Base-by-base conservation (phyloP, 176 grass and related monocot genomes). In the Paspalum notatum region DNA sequence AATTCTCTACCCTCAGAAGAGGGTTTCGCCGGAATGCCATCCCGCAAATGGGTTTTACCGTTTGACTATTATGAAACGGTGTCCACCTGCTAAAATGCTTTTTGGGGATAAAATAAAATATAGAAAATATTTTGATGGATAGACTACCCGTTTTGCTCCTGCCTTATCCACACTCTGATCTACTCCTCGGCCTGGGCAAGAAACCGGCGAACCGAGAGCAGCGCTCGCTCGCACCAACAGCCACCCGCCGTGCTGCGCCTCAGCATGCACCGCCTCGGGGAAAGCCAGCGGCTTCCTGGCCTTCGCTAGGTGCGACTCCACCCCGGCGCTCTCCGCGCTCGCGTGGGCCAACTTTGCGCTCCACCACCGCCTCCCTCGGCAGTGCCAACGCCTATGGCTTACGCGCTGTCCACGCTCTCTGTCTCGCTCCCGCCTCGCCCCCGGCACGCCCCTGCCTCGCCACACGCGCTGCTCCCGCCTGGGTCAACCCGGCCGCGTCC, bases 231-330 rank as follows among this genome's bases (percentile, higher is more conserved):
- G n/a, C n/a, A n/a, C n/a, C n/a, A n/a, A n/a, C 40, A 84, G 80
- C 17, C 91, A 87, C 20, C 16, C 85, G 1, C 24, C 64, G 9
- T 80, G 75, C 9, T 94, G 60, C 68, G 62, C 92, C 65, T 83
- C 90, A 6, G 92, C 95, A 12, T 94, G 95, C 83, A 92, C 88
- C 40, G 92, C 95, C 74, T 94, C 92, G 15, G 92, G 95, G 38
- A 98, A 98, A 78, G 92, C 90, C 41, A 90, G 90, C 37, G 90
- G 92, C 7, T 95, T 98, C 85, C 92, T 98, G 41, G 90, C 95
- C 27, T 90, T 98, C 60, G 95, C 93, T 75, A 94, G 95, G 95
- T 89, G 86, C 74, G 95, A 98, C 68, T 85, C 78, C 58, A 85
- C 86, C 15, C 88, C 90, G 5, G 9, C 64, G 48, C 83, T 98